These are phyloP conservation scores for Basipetospora chlamydospora DNA, from an alignment of 2,329 filamentous ascomycete species.

Conservation along the genomic window DNA sequence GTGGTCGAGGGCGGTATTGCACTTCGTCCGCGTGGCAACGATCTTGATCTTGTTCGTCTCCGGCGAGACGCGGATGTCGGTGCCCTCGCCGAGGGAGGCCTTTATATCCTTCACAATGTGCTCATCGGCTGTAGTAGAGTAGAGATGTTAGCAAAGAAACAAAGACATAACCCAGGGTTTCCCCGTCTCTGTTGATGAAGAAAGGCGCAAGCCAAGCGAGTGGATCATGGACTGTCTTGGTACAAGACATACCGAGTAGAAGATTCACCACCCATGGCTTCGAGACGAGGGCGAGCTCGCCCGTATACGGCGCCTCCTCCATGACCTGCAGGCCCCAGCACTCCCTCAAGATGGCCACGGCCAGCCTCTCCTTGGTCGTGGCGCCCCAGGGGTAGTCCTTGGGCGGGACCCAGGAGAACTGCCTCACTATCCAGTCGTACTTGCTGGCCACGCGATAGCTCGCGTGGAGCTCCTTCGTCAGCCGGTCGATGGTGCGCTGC, in stretches of 20 bases:
- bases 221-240: background rate
- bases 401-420: constrained; percentile 27
- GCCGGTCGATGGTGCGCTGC: background rate
- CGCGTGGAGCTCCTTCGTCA: constrained; percentile 1
- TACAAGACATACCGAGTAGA: constrained; percentile 27
- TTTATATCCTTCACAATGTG: background rate
- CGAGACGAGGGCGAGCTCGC: constrained; percentile 15
- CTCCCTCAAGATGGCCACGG: constrained; percentile 27
- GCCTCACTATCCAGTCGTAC: constrained; percentile 27
- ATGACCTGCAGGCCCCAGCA: constrained; percentile 35
- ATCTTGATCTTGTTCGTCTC: constrained; percentile 9
- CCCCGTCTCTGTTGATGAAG: too few species aligned
- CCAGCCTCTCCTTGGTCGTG: constrained; percentile 25
- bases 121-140: background rate
- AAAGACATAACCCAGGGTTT: too few species aligned
- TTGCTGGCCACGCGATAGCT: constrained; percentile 5
- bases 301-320: constrained; percentile 27
- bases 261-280: constrained; percentile 24
- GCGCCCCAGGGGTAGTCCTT: constrained; percentile 8
- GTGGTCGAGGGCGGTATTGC: constrained; percentile 18
- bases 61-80: constrained; percentile 2
- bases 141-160: too few species aligned
- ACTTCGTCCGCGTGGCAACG: constrained; percentile 6
- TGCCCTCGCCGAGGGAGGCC: constrained; percentile 13
- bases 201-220: too few species aligned